Evolutionary conservation across 192 early-diverging fungal species (phyloP), one percentile per base, ranked within the genome.

Genomic region (Gamsiella multidivaricata): DNA sequence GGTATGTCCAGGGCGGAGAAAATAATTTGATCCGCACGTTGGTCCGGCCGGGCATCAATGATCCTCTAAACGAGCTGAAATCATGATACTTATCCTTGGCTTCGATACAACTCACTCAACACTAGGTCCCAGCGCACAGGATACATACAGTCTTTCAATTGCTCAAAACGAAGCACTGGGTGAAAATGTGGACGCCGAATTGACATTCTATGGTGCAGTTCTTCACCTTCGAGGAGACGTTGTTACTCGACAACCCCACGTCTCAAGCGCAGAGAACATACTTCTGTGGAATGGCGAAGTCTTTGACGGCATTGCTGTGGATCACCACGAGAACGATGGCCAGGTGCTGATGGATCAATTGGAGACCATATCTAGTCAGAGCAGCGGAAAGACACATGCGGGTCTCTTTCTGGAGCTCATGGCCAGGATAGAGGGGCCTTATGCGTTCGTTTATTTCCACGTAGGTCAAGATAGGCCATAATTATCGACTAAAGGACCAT

Each of bases 221-320:
- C 80, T 94, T 39, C 92, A 94, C 76, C 80, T 94, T 22, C 87
- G 93, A 23, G 93, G 93, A 15, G 60, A 79, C 25, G 34, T 69
- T 17, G 70, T 87, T 0, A 80, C 84, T 28, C 66, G 71, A 4
- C 93, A 94, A 64, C 93, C 93, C 0, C 70, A 89, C 25, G 61
- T 84, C 25, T 75, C 81, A 45, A n/a, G 41, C 7, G 57, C 75
- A 17, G 78, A 82, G 22, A 83, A 92, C 49, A 60, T 91, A 18
- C 73, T 93, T 18, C 82, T 88, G 72, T 94, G 92, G 93, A 98
- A 98, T 78, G 96, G 96, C 26, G 96, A 98, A 69, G 86, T 97
- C 25, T 98, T 95, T 84, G 87, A 82, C 43, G 94, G 94, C 1
- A 73, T 94, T 3, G 70, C 87, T 28, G 86, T 93, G 29, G 67